Conservation (phyloP, 2,329 filamentous ascomycete genomes). For the Ophiostoma novo-ulmi region DNA sequence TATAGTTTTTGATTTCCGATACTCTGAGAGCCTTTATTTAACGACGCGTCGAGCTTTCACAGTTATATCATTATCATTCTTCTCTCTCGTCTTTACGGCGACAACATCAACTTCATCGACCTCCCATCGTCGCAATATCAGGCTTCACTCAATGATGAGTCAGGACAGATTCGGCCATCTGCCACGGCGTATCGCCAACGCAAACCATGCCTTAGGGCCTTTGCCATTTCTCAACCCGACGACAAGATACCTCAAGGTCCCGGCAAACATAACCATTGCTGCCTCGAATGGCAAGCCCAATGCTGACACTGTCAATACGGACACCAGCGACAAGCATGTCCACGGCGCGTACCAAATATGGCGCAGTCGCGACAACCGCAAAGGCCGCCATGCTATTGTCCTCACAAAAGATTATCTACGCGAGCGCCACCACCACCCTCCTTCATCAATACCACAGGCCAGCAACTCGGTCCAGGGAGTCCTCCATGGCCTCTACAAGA, state of each 20-base stretch:
- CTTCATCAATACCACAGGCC: background rate
- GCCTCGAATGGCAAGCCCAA: background rate
- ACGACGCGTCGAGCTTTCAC: background rate
- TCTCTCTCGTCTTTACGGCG: background rate
- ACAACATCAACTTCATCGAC: background rate
- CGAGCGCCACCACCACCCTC: background rate
- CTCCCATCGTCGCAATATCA: background rate
- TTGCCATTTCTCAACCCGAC: constrained; percentile 28
- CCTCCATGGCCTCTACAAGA: constrained; percentile 31
- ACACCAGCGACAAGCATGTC: background rate
- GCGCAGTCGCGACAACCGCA: constrained; percentile 42
- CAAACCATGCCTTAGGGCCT: constrained; percentile 10
- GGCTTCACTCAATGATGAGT: background rate
- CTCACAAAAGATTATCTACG: constrained; percentile 28
- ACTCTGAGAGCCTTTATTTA: background rate
- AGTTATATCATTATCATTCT: too few species aligned
- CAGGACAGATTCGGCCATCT: constrained; percentile 12
- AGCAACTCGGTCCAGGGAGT: constrained; percentile 30
- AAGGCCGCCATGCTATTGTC: constrained; percentile 38
- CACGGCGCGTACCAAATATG: constrained; percentile 36
- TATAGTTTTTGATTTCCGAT: background rate
- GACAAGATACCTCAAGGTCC: constrained; percentile 26
- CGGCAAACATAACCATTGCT: background rate
- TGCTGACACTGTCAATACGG: background rate
- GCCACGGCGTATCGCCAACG: constrained; percentile 21